Evolutionary conservation across 176 grass and related monocot species (phyloP), one percentile per base, ranked within the genome.

Genomic region (Avena insularis): DNA sequence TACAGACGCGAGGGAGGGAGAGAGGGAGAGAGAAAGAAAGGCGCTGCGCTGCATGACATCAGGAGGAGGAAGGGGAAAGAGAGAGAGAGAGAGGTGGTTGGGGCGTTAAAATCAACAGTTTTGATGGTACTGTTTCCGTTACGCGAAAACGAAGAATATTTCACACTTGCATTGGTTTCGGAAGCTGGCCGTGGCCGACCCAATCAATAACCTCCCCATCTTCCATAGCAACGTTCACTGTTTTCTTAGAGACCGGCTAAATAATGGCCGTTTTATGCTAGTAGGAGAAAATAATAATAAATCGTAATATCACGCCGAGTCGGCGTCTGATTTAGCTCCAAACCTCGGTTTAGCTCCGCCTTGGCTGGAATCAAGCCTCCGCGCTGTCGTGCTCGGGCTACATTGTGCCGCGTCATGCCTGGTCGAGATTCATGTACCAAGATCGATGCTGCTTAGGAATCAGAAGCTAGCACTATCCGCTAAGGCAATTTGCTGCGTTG

Each of bases 31-130:
- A 25, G 69, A 53, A 68, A 46, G 60, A 36, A 11, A 36, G 23
- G 47, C 36, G 29, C 2, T 5, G 7, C 14, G 65, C 10, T 80
- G 68, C 83, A 89, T 81, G 66, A 75, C 88, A 89, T 81, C 68
- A 58, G 35, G 21, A 55, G 74, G 40, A 62, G 54, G 66, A 79
- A 59, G 61, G 78, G 80, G 75, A 17, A 57, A 53, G 79, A 46
- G 60, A 23, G 55, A 54, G 27, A 74, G 56, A 23, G 33, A 66
- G 40, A 85, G 90, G 90, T 85, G 15, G 86, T 85, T 91, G 82
- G 86, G 86, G 46, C 45, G 90, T 91, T 82, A 49, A 78, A 84
- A 85, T 90, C 89, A 90, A 83, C 89, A 69, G 75, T 79, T 71
- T 71, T 54, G 84, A 86, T 86, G 71, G 35, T 67, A 77, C 29